Percentiles rank a stretch among this genome's conserved stretches.
Conservation (phyloP, 768 basidiomycete genomes). For the Piloderma croceum region DNA sequence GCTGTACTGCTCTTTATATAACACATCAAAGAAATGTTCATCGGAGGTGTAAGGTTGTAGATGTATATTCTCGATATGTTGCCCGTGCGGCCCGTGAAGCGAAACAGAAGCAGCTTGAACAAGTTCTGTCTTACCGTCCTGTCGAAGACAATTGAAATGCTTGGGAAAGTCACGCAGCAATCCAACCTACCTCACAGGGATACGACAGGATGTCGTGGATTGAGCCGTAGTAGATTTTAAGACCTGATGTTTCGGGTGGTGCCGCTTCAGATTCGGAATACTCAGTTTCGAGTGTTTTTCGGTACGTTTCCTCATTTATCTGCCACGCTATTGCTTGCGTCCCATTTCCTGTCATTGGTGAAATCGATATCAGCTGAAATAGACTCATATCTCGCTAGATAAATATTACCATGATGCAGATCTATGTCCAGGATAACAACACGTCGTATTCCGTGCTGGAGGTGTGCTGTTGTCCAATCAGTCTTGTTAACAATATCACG, state of each 20-base stretch:
- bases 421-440: constrained; percentile 90
- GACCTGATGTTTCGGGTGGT: constrained; percentile 33
- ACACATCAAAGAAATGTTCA: constrained; percentile 65
- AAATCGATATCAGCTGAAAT: neutral
- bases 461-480: constrained; percentile 55
- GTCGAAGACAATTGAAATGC: constrained; percentile 2
- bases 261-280: constrained; percentile 28
- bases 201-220: constrained; percentile 92
- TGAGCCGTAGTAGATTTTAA: constrained; percentile 81
- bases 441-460: constrained; percentile 71
- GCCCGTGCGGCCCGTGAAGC: constrained; percentile 75
- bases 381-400: too few relatives aligned
- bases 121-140: constrained; percentile 77
- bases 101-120: constrained; percentile 86
- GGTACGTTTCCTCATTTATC: constrained; percentile 83
- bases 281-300: constrained; percentile 55
- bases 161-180: neutral
- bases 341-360: constrained; percentile 63
- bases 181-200: constrained; percentile 71
- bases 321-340: constrained; percentile 91
- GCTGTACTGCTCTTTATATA: constrained; percentile 66
- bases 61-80: constrained; percentile 84
- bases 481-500: neutral
- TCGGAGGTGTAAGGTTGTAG: constrained; percentile 67
- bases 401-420: constrained; percentile 69